Evolutionary conservation across 2,329 filamentous ascomycete genomes (phyloP).

Genomic region (Ceratocystis destructans): DNA sequence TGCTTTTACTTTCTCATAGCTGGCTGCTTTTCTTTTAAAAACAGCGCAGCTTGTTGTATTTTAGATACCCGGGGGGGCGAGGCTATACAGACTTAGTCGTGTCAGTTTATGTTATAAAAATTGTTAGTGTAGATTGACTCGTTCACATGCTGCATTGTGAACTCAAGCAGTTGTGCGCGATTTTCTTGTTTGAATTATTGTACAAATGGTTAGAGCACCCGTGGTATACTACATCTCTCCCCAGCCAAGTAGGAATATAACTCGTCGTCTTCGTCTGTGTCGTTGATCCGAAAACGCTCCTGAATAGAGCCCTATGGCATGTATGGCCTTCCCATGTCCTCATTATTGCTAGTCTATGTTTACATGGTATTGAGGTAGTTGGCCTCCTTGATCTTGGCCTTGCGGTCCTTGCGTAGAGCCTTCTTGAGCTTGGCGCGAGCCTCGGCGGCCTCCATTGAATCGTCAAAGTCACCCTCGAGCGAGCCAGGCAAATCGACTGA

Average conservation of each 20-base stretch:
- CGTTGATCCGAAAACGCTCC: too few relatives aligned
- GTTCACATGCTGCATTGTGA: background rate
- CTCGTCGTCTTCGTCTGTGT: conserved; percentile 2
- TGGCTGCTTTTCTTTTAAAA: background rate
- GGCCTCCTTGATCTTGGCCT: conserved; percentile 65
- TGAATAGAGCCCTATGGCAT: too few relatives aligned
- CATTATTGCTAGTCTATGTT: conserved; percentile 19
- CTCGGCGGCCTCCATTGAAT: conserved; percentile 35
- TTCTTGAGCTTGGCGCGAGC: conserved; percentile 50
- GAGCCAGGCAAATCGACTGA: conserved; percentile 55
- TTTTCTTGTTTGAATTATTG: conserved; percentile 15
- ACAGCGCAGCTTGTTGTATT: background rate
- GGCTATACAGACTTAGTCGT: background rate
- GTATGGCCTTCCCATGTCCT: background rate
- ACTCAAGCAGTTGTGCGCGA: conserved; percentile 11
- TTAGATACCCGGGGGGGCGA: background rate
- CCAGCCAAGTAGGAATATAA: too few relatives aligned
- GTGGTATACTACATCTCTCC: background rate
- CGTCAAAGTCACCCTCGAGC: conserved; percentile 30
- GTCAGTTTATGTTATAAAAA: background rate
- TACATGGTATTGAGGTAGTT: conserved; percentile 78
- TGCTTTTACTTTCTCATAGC: background rate
- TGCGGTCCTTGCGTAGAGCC: conserved; percentile 61
- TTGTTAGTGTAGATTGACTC: background rate
- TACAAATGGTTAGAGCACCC: conserved; percentile 8